Conservation (phyloP, 2,329 filamentous ascomycete genomes). For the Pseudopyrenochaeta lycopersici region DNA sequence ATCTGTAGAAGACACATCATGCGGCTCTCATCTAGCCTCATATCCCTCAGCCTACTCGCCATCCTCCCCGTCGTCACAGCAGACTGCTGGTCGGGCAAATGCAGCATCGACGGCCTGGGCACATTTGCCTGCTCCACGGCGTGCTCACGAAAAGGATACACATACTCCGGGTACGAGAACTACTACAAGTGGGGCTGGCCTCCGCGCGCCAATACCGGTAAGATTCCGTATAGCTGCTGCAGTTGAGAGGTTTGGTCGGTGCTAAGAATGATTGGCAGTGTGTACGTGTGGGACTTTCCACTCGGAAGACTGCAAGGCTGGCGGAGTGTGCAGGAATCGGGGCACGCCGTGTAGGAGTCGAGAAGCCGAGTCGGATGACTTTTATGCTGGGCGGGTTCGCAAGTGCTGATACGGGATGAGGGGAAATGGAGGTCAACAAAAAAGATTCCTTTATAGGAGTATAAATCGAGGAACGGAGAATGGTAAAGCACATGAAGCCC, state of each 20-base stretch:
- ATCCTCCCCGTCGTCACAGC: not conserved
- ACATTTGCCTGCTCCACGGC: not conserved
- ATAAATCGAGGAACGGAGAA: too few relatives aligned
- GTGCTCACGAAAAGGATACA: not conserved
- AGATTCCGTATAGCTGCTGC: not conserved
- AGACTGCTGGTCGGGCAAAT: not conserved
- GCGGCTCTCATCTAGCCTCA: not conserved
- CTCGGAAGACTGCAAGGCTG: not conserved
- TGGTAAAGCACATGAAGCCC: too few relatives aligned
- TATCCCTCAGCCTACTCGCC: not conserved
- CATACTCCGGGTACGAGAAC: not conserved
- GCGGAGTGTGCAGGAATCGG: not conserved
- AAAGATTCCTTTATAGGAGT: too few relatives aligned
- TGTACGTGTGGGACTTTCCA: not conserved
- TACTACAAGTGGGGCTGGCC: not conserved
- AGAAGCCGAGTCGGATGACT: not conserved
- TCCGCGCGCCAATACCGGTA: not conserved
- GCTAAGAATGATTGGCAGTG: not conserved
- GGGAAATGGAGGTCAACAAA: too few relatives aligned
- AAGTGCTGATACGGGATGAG: not conserved
- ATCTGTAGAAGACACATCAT: not conserved
- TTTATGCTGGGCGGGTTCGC: not conserved
- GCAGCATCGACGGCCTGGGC: not conserved
- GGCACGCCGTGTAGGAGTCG: not conserved
- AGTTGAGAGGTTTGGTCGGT: not conserved